phyloP scores from a whole-genome alignment of 2,329 filamentous ascomycete species.

The Paraphoma sp. region DNA sequence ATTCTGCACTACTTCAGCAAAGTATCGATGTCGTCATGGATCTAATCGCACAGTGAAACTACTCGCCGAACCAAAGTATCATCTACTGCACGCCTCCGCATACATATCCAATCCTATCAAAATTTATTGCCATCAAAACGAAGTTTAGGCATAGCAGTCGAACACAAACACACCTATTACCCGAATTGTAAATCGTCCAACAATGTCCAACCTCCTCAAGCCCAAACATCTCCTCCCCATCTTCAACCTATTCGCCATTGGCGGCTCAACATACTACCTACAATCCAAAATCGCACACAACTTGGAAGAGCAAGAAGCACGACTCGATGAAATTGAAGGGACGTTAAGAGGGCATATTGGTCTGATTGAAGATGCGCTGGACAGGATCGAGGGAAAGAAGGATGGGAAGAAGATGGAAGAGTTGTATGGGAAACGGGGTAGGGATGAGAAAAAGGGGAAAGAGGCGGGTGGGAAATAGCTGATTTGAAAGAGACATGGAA shows the following conservation, averaged over 20 bases:
- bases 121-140: too few relatives aligned
- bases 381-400: slow-evolving; percentile 52
- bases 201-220: slow-evolving; percentile 12
- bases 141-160: not conserved
- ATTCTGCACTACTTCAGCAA: not conserved
- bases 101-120: too few relatives aligned
- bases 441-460: slow-evolving; percentile 23
- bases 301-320: slow-evolving; percentile 56
- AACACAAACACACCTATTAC: not conserved
- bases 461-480: not conserved
- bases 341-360: slow-evolving; percentile 57
- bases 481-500: not conserved
- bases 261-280: slow-evolving; percentile 27
- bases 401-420: slow-evolving; percentile 46
- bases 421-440: slow-evolving; percentile 33
- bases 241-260: slow-evolving; percentile 28
- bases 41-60: not conserved
- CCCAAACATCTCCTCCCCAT: slow-evolving; percentile 14
- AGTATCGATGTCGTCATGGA: not conserved
- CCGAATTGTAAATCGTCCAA: not conserved
- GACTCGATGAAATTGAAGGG: slow-evolving; percentile 57
- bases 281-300: slow-evolving; percentile 51
- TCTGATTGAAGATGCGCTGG: slow-evolving; percentile 55
- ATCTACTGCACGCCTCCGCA: not conserved
- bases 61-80: not conserved